phyloP scores from a whole-genome alignment of 371 early-diverging fungal species.

The Mucor saturninus region DNA sequence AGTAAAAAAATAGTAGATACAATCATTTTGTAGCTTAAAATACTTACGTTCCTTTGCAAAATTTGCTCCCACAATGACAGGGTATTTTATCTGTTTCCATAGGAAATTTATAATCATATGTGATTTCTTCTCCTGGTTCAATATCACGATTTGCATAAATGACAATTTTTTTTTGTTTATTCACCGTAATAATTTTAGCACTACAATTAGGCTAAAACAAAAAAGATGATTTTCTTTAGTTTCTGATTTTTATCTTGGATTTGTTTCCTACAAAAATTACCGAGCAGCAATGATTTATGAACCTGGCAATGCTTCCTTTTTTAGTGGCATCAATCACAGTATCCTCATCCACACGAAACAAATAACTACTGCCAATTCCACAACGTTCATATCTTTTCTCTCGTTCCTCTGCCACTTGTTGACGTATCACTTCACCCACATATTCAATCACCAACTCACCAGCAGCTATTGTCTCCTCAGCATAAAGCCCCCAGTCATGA shows the following conservation, averaged over 20 bases:
- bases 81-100: slow-evolving; percentile 88
- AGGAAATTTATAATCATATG: slow-evolving; percentile 89
- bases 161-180: slow-evolving; percentile 89
- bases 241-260: too few species aligned
- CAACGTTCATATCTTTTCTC: slow-evolving; percentile 85
- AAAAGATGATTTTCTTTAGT: too few species aligned
- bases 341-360: slow-evolving; percentile 94
- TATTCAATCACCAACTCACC: slow-evolving; percentile 96
- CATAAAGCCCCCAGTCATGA: slow-evolving; percentile 95
- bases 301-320: slow-evolving; percentile 93
- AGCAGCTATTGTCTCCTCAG: slow-evolving; percentile 80
- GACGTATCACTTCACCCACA: slow-evolving; percentile 93
- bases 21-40: background rate
- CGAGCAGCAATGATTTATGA: slow-evolving; percentile 96
- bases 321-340: slow-evolving; percentile 94
- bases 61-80: slow-evolving; percentile 85
- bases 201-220: slow-evolving; percentile 95
- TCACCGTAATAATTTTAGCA: slow-evolving; percentile 87
- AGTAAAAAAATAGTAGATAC: background rate
- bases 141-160: slow-evolving; percentile 90
- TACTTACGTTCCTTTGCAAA: slow-evolving; percentile 70
- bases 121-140: slow-evolving; percentile 94
- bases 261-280: too few species aligned
- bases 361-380: slow-evolving; percentile 90
- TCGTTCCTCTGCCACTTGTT: slow-evolving; percentile 88